Conservation (phyloP, 2,329 filamentous ascomycete genomes). For the Stachybotrys chlorohalonatus region DNA sequence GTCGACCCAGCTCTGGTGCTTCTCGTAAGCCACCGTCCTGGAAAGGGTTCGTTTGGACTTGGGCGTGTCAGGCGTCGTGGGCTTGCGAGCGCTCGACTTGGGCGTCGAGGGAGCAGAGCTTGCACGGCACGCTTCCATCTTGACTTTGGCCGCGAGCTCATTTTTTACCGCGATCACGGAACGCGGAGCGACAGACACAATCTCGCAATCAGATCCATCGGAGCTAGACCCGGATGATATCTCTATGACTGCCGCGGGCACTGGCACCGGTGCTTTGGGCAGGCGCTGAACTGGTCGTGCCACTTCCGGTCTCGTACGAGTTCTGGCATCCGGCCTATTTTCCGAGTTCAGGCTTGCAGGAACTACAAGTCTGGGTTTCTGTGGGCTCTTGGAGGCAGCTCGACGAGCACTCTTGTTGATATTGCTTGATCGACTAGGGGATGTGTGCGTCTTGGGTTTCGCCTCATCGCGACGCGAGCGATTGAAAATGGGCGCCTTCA, state of each 20-base stretch:
- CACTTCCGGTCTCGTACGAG: neutral
- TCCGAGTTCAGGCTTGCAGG: too few species aligned
- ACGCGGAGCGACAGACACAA: neutral
- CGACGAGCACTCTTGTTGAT: too few species aligned
- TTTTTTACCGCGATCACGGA: neutral
- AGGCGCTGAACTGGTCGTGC: neutral
- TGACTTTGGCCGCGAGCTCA: neutral
- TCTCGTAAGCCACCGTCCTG: neutral
- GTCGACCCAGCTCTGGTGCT: neutral
- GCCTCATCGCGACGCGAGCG: too few species aligned
- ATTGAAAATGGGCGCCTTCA: too few species aligned
- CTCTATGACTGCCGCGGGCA: neutral
- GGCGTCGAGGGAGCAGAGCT: neutral
- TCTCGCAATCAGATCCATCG: neutral
- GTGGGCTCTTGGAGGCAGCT: too few species aligned
- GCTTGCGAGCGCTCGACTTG: neutral
- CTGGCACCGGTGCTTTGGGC: neutral
- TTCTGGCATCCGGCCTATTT: too few species aligned
- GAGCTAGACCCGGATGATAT: conserved; percentile 2
- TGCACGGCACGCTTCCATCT: neutral
- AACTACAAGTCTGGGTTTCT: too few species aligned
- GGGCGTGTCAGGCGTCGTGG: neutral
- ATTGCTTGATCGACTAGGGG: too few species aligned
- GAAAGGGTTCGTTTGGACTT: neutral
- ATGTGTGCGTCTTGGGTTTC: too few species aligned